Base-by-base conservation (phyloP, 176 grass and related monocot genomes). In the Aegilops sharonensis region DNA sequence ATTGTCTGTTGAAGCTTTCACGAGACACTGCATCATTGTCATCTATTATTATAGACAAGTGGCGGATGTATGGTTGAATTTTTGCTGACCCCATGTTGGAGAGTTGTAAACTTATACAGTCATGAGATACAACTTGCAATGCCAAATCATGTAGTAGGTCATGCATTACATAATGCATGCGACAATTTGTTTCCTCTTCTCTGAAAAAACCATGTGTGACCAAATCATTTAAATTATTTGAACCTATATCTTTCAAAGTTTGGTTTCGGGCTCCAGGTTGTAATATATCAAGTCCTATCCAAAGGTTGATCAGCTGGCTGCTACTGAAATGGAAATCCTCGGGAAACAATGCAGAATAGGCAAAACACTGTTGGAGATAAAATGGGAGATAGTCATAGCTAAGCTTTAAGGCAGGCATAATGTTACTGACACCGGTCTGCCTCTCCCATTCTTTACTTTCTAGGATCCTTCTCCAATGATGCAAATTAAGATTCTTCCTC, bases 381-480 rank as follows among this genome's bases (percentile, higher is more conserved):
- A 54, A 54, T 18, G 50, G 50, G 15, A 54, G 50, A 54, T 54
- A 54, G 50, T 54, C 50, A 18, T 54, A 54, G 13, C 50, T 54
- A 54, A 54, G 50, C 50, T 54, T 54, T 15, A 54, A 54, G 50
- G 50, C 50, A 4, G 50, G 12, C 50, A 54, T 54, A 18, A 54
- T 54, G 4, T 54, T 15, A 54, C 18, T 61, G 5, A 8, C 21
- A n/a, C 21, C 20, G 7, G 6, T 27, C 61, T 64, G 61, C 8
- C 21, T 24, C 61, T 83, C 72, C 82, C 82, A 85, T 75, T 56
- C 39, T 24, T 62, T 52, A 43, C 60, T 85, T 25, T 76, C 64
- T 31, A 32, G n/a, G 75, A 85, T 48, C 60, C 32, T 59, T 32
- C 21, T 63, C 82, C 82, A 85, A 63, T 85, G 36, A 35, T 8